A percentile compares a stretch with the other conserved stretches of the same genome.
phyloP scores from a whole-genome alignment of 2,329 filamentous ascomycete genomes.

The Didymosphaeria variabile region DNA sequence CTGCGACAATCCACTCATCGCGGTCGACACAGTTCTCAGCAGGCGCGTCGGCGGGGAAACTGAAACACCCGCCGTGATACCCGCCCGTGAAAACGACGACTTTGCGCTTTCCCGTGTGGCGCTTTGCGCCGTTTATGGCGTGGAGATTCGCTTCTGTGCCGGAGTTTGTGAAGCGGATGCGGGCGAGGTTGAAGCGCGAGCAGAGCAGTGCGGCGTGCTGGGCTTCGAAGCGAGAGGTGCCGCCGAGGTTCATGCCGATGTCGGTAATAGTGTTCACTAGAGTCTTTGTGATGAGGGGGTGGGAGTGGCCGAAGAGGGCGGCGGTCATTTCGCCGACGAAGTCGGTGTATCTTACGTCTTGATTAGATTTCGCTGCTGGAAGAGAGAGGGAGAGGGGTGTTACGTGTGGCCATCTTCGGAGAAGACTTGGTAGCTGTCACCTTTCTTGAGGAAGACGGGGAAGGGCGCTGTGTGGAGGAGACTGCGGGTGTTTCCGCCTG shows the following conservation, averaged over 20 bases:
- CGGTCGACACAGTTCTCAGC: slow-evolving; percentile 59
- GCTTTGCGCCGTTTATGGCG: slow-evolving; percentile 53
- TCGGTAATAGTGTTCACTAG: slow-evolving; percentile 32
- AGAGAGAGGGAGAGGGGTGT: neutral
- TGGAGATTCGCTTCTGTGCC: slow-evolving; percentile 42
- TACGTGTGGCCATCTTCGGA: slow-evolving; percentile 44
- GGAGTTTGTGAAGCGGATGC: slow-evolving; percentile 40
- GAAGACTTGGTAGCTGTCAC: slow-evolving; percentile 33
- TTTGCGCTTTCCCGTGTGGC: slow-evolving; percentile 53
- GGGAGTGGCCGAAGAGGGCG: slow-evolving; percentile 41
- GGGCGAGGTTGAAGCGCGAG: slow-evolving; percentile 31
- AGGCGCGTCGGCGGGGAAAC: slow-evolving; percentile 51
- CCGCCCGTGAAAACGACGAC: slow-evolving; percentile 59
- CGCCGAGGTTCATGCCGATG: slow-evolving; percentile 47
- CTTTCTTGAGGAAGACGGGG: slow-evolving; percentile 45
- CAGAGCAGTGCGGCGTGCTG: slow-evolving; percentile 33
- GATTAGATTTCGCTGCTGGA: slow-evolving; percentile 19
- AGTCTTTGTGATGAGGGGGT: slow-evolving; percentile 33
- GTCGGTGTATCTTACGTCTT: slow-evolving; percentile 50
- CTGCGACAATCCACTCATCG: slow-evolving; percentile 67
- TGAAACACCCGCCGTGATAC: slow-evolving; percentile 66
- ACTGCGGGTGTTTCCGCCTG: slow-evolving; percentile 52
- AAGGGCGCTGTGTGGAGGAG: slow-evolving; percentile 50
- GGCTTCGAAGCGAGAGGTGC: slow-evolving; percentile 31
- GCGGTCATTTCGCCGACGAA: slow-evolving; percentile 41